These are phyloP conservation scores for Trypanosoma boissoni DNA, from an alignment of 208 protist species.

Conservation along the genomic window DNA sequence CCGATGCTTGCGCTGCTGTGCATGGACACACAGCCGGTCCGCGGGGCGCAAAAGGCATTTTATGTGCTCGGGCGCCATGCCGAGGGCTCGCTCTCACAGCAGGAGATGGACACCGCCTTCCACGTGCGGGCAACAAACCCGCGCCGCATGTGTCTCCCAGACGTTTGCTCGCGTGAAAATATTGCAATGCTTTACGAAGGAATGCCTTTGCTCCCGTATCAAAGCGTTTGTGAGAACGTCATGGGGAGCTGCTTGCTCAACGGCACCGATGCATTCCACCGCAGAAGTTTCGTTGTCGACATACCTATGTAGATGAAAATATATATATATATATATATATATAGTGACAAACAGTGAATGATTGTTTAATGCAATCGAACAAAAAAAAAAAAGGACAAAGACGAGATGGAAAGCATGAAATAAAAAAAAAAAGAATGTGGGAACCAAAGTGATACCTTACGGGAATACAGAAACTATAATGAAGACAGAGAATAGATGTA, in stretches of 20 bases:
- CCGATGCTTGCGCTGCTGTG: conserved; percentile 74
- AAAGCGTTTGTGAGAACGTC: conserved; percentile 47
- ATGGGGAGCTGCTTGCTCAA: conserved; percentile 87
- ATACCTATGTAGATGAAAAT: conserved; percentile 11
- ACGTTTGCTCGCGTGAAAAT: conserved; percentile 58
- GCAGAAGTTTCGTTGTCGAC: conserved; percentile 49
- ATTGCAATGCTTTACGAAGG: conserved; percentile 52
- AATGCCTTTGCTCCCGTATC: conserved; percentile 39
- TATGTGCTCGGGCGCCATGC: conserved; percentile 38
- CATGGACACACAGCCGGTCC: conserved; percentile 70
- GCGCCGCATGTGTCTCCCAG: conserved; percentile 39
- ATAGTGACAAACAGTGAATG: too few relatives aligned
- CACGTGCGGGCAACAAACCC: conserved; percentile 69
- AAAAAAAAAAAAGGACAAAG: background rate
- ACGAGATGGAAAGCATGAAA: background rate
- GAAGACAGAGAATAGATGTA: background rate
- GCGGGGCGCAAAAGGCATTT: conserved; percentile 85
- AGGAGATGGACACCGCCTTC: conserved; percentile 38
- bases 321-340: background rate
- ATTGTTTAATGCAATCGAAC: too few relatives aligned
- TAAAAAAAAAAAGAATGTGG: too few relatives aligned
- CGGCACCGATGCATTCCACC: conserved; percentile 51
- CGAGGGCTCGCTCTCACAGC: conserved; percentile 26
- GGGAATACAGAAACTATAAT: background rate
- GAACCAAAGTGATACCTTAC: too few relatives aligned